Evolutionary conservation across 805 yeast genomes (phyloP), one percentile per base, ranked within the genome.

Genomic region (Yamadazyma olivae): DNA sequence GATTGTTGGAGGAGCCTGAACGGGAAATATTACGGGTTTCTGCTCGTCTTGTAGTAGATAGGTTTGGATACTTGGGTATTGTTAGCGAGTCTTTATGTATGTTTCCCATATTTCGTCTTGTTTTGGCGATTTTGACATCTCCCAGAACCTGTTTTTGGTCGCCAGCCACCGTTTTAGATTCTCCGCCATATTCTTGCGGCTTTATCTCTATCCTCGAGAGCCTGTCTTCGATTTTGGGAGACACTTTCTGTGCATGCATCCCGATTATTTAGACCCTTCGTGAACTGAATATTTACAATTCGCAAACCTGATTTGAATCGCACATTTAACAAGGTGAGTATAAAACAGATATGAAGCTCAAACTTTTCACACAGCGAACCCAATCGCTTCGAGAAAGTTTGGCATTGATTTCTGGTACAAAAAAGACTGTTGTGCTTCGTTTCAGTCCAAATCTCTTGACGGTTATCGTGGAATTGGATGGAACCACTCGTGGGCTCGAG

Each of bases 391-490:
- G 33, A 10, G 19, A 31, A 7, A 35, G 40, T n/a, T 33, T 44
- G 2, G 26, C 44, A 9, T 26, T 44, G 1, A 19, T 41, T 2
- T 32, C 17, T 16, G 33, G 30, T 8, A 21, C n/a, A 27, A 30
- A 40, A 21, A 44, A 39, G 28, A 13, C 22, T 39, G 77, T 83
- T 29, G 71, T 79, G 1, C 59, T 83, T 17, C 60, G 78, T 34
- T 78, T 83, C 57, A 70, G 78, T 1, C 75, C 71, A 3, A 53
- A 61, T 1, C 66, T 66, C 38, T 56, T 83, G 27, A 53, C 64
- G 25, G 67, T 80, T 10, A 72, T 81, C 4, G 76, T 80, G 45
- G 67, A 57, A 13, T 52, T 59, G 38, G 54, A 48, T 17, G 50
- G 73, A 1, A 65, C 74, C 6, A 64, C 70, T 8, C 8, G 8